A percentile compares a stretch with the other conserved stretches of the same genome.
Evolutionary conservation across 306 rosid genomes (phyloP).

Genomic region (Glycine soja): DNA sequence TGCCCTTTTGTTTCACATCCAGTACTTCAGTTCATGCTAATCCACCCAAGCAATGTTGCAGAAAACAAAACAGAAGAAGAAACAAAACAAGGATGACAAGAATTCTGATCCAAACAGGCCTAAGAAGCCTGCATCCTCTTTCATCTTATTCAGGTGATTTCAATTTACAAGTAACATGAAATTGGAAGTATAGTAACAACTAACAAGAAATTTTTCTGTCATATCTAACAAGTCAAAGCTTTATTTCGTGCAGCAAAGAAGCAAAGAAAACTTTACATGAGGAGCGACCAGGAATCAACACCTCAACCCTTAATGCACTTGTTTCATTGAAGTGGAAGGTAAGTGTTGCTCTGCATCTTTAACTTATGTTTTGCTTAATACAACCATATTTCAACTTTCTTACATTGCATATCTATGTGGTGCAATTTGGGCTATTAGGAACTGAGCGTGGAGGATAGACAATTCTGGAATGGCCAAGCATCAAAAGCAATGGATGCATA

Average conservation of each 20-base stretch:
- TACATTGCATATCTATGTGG: too few relatives aligned
- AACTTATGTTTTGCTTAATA: background rate
- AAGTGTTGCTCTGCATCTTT: background rate
- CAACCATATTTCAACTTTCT: background rate
- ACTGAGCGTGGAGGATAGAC: constrained; percentile 72
- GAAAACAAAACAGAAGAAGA: constrained; percentile 84
- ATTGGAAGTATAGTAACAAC: too few relatives aligned
- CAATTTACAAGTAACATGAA: background rate
- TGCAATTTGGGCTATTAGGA: constrained; percentile 55
- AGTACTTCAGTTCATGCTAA: background rate
- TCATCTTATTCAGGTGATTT: constrained; percentile 66
- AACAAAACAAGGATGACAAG: constrained; percentile 68
- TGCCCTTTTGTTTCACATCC: background rate
- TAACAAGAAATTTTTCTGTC: background rate
- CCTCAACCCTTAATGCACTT: constrained; percentile 64
- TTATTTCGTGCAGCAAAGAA: constrained; percentile 61
- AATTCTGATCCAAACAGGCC: constrained; percentile 84
- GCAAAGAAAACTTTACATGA: constrained; percentile 71
- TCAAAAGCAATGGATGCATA: constrained; percentile 83
- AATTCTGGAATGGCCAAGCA: constrained; percentile 75
- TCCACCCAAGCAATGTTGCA: constrained; percentile 33
- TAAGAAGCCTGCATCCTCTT: constrained; percentile 85
- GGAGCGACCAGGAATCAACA: constrained; percentile 64
- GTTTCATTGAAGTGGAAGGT: constrained; percentile 92
- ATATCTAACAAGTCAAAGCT: background rate